Base-by-base conservation (phyloP, 2,329 filamentous ascomycete species). In the Colletotrichum lentis region DNA sequence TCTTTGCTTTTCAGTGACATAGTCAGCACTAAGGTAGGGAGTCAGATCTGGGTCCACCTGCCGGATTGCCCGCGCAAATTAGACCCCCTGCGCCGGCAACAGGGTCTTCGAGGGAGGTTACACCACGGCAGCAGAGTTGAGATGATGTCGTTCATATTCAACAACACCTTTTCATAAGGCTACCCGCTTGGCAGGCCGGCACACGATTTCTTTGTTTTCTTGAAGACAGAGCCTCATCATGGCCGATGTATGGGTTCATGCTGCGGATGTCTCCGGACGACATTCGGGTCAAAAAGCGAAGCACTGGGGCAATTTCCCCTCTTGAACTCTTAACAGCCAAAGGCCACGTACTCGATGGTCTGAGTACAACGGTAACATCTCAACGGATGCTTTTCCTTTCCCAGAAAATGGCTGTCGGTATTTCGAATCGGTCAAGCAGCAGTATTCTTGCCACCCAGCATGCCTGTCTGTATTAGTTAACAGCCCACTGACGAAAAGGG, bases 1-100 rank as follows among this genome's bases (percentile, higher is more conserved):
- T 31, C 8, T 31, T 31, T 31, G 27, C 27, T 31, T 31, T 31
- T 31, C 27, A 6, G 27, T 8, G 4, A 27, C 22, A 24, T 12
- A 46, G 31, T 54, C 52, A 54, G 52, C 52, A 54, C 31, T 54
- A 39, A 39, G 31, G 35, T 18, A 39, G 31, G 35, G 18, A 39
- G 31, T n/a, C 35, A 3, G n/a, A 10, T 16, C 31, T 12, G 31
- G n/a, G n/a, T 7, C 11, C 35, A 22, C 20, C n/a, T 12, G 31
- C n/a, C 31, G n/a, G 31, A 27, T 53, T 35, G n/a, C 31, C 35
- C 11, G n/a, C n/a, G 52, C 20, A 12, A 53, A 39, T 11, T 54
- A 10, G 31, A 54, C 12, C 52, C n/a, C 52, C 52, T 54, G 35
- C 35, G 35, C 22, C 35, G 35, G n/a, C 20, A 8, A 39, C 35